Evolutionary conservation across 2,329 filamentous ascomycete genomes (phyloP).

Genomic region (Penicillium hordei): DNA sequence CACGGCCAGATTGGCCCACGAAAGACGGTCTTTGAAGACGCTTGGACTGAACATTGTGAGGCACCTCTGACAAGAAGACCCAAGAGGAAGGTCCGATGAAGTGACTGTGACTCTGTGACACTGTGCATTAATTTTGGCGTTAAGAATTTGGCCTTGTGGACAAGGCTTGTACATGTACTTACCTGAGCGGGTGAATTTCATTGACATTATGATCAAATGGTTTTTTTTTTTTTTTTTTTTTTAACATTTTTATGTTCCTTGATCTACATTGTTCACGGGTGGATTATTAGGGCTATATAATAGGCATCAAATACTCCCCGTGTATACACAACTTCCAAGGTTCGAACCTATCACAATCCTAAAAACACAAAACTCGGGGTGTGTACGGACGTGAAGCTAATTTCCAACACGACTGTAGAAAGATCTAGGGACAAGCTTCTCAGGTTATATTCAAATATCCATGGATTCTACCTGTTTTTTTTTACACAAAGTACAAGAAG

Average conservation of each 20-base stretch:
- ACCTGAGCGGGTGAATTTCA: constrained; percentile 7
- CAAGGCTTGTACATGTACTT: constrained; percentile 26
- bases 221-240: background rate
- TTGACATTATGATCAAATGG: constrained; percentile 7
- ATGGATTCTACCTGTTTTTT: background rate
- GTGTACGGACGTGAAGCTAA: constrained; percentile 9
- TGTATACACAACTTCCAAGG: background rate
- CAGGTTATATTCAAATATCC: constrained; percentile 9
- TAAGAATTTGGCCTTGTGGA: constrained; percentile 15
- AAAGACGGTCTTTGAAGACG: constrained; percentile 67
- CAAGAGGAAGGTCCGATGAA: constrained; percentile 19
- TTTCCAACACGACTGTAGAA: constrained; percentile 12
- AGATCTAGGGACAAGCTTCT: constrained; percentile 9
- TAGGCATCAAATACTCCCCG: background rate
- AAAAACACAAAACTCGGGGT: background rate
- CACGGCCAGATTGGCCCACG: constrained; percentile 59
- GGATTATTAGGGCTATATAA: background rate
- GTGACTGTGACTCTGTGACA: constrained; percentile 17
- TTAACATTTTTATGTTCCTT: background rate
- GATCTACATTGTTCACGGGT: background rate
- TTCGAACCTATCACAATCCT: background rate
- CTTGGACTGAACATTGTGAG: constrained; percentile 39
- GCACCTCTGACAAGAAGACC: constrained; percentile 15
- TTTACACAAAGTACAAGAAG: constrained; percentile 5
- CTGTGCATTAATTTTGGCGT: constrained; percentile 25